These are phyloP conservation scores for Vitis rupestris DNA, from an alignment of 164 flowering plant species.

Conservation along the genomic window DNA sequence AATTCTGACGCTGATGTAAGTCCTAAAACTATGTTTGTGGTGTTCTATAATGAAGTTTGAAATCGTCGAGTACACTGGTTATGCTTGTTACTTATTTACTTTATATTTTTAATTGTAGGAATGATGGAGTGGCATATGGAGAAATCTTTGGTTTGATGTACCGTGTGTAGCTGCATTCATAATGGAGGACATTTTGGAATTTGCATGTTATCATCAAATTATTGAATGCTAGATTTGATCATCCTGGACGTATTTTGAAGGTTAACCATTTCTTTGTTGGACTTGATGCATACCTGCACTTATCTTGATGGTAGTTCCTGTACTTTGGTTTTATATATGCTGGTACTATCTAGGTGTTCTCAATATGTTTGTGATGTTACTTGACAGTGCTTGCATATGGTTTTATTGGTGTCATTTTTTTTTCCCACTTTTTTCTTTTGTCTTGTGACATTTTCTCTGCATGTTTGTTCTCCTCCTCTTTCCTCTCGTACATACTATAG, in stretches of 20 bases:
- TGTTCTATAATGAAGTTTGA: not conserved
- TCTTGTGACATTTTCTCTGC: not conserved
- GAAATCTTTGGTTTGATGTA: not conserved
- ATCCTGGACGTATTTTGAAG: conserved; percentile 13
- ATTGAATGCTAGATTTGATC: conserved; percentile 23
- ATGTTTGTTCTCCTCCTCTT: not conserved
- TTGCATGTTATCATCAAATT: conserved; percentile 21
- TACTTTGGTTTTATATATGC: not conserved
- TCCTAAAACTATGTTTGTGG: not conserved
- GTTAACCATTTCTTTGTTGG: conserved; percentile 14
- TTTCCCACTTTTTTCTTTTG: not conserved
- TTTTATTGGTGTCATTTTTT: not conserved
- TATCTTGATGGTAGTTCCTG: conserved; percentile 6
- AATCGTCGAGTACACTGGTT: not conserved
- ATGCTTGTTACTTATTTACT: not conserved
- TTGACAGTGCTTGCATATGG: not conserved
- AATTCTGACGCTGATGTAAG: conserved; percentile 63
- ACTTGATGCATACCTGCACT: conserved; percentile 4
- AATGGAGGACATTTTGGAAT: conserved; percentile 7
- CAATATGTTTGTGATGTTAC: not conserved
- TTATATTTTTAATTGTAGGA: conserved; percentile 32
- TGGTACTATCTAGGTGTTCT: no score
- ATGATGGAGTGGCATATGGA: conserved; percentile 17
- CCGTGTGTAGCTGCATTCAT: conserved; percentile 11
- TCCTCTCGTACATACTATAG: not conserved